These are phyloP conservation scores for Aspergillus sp. DNA, from an alignment of 2,329 filamentous ascomycete genomes.

Conservation along the genomic window DNA sequence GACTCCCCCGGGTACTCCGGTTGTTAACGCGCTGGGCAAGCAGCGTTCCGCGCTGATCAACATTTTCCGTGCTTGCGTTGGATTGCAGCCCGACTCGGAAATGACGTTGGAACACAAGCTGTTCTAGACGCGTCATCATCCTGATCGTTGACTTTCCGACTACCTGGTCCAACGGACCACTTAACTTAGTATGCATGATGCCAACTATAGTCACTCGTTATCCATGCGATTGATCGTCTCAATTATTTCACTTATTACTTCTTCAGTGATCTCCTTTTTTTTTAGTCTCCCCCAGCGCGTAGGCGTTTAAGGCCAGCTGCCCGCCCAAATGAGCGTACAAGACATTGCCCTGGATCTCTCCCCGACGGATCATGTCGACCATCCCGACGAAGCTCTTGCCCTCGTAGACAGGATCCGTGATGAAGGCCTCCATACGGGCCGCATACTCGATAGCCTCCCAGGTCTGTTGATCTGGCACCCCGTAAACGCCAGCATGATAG, in stretches of 20 bases:
- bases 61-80: constrained; percentile 96
- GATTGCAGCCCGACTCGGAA: constrained; percentile 92
- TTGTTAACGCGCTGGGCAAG: constrained; percentile 92
- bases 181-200: too few relatives aligned
- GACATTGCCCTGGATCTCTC: constrained; percentile 57
- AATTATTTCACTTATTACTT: neutral
- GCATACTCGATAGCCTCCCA: constrained; percentile 61
- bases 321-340: constrained; percentile 65
- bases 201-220: neutral
- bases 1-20: constrained; percentile 87
- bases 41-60: constrained; percentile 91
- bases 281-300: constrained; percentile 38
- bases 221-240: neutral
- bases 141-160: neutral
- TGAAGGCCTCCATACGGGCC: constrained; percentile 60
- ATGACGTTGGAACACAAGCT: constrained; percentile 99
- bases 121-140: constrained; percentile 47
- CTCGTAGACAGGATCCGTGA: constrained; percentile 69
- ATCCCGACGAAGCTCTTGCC: constrained; percentile 66
- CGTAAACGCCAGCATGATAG: constrained; percentile 62
- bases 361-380: constrained; percentile 58
- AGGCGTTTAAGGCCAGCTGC: constrained; percentile 61
- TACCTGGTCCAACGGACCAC: too few relatives aligned
- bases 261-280: neutral
- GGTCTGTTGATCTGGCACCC: constrained; percentile 57